Evolutionary conservation across 164 flowering plant species (phyloP), one percentile per base, ranked within the genome.

Genomic region (Dillenia turbinata): DNA sequence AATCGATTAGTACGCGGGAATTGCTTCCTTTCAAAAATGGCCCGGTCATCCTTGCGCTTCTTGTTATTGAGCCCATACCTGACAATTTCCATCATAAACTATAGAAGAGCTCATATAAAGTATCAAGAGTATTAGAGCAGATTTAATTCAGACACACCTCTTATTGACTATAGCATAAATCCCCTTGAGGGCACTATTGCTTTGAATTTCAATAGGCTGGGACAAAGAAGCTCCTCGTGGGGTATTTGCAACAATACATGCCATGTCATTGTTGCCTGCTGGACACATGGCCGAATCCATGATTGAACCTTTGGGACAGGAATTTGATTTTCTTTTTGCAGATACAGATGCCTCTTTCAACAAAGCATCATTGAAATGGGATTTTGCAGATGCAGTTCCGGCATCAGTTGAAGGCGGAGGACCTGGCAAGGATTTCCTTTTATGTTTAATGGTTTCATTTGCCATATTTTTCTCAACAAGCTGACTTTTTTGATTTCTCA

Each of bases 31-130:
- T 10, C 47, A 60, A 52, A n/a, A 45, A 60, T 16, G 40, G 40
- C 40, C 12, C 47, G 16, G 51, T 73, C 66, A 26, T 14, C n/a
- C 54, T 61, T 65, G 24, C 44, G 16, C 54, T 62, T 68, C 58
- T 44, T 67, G 3, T 57, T 33, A 43, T 61, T 47, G 11, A 73
- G 61, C 24, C 52, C 54, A 57, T 65, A 49, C 72, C 77, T 73
- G 66, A 57, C 5, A 49, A 73, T 33, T 33, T 5, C 15, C 9
- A 16, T 49, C 10, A n/a, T 10, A 33, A 14, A n/a, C 44, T 26
- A 26, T 6, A 6, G 9, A 50, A 40, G 12, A 9, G 33, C 10
- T 26, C 16, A 51, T 19, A 49, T 16, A 61, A 12, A 61, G 2
- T 47, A 17, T 9, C 53, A 8, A 51, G 9, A 8, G 24, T 16